Base-by-base conservation (phyloP, 1,284 basidiomycete species). In the Marasmius oreades region DNA sequence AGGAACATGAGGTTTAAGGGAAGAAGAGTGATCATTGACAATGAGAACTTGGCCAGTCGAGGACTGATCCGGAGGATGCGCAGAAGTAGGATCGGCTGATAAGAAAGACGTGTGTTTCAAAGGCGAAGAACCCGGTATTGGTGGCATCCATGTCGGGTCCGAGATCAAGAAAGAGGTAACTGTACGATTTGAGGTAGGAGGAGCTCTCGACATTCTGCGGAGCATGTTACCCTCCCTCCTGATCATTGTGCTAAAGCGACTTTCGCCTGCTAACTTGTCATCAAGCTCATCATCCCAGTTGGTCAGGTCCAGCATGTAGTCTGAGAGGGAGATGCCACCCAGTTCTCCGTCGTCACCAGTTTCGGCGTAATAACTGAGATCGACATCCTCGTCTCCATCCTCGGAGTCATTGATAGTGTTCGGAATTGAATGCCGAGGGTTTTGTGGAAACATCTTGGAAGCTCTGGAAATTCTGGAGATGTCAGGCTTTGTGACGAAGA, bases 211-310 rank as follows among this genome's bases (percentile, higher is more conserved):
- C 62, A 74, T 74, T 36, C 82, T 71, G 16, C 91, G 77, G 1
- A 86, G 78, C n/a, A 84, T 61, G 65, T 81, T 84, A 12, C 92
- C 92, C 66, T 89, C 84, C 61, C 84, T 82, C 63, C 79, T 80
- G 34, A 95, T 74, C 37, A 74, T 74, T 45, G 74, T 72, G 56
- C 81, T 88, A 37, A 95, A 76, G 61, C 76, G 73, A 20, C 73
- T 73, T 66, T 94, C 90, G 18, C 81, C 85, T 0, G 84, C 82
- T 5, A 84, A 70, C 3, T 74, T 75, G 26, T 80, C 74, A 63
- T 92, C 87, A 59, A 90, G 80, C 60, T 92, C 88, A 24, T 89
- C 90, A 59, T 92, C 90, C 63, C 90, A 94, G 63, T 92, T 89
- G 6, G 90, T 92, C 54, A 90, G 73, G 62, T 92, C 90, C 16